Evolutionary conservation across 352 stramenopile species (phyloP).

Genomic region (Pythium monospermum): DNA sequence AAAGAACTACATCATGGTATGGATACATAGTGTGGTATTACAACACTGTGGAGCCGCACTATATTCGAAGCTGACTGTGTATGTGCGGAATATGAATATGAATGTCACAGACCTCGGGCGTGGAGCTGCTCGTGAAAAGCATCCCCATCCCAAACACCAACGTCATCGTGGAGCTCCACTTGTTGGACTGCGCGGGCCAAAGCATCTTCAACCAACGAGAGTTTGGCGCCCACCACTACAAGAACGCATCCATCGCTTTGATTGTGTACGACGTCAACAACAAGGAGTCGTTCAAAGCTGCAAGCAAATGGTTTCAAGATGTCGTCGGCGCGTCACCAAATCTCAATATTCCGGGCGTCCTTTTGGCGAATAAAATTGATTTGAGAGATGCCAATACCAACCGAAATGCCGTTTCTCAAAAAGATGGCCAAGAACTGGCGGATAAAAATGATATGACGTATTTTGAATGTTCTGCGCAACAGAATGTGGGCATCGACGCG

Average conservation of each 20-base stretch:
- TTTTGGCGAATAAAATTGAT: constrained; percentile 79
- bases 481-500: constrained; percentile 67
- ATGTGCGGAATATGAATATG: background rate
- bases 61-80: background rate
- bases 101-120: constrained; percentile 67
- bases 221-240: constrained; percentile 81
- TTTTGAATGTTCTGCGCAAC: constrained; percentile 77
- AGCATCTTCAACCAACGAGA: constrained; percentile 94
- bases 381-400: constrained; percentile 74
- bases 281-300: constrained; percentile 84
- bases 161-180: constrained; percentile 89
- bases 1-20: constrained; percentile 94
- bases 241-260: constrained; percentile 68
- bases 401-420: constrained; percentile 58
- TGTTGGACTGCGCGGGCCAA: constrained; percentile 92
- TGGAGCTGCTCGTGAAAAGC: constrained; percentile 89
- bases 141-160: constrained; percentile 88
- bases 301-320: constrained; percentile 79
- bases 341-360: constrained; percentile 67
- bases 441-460: constrained; percentile 77
- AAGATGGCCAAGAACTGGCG: constrained; percentile 67
- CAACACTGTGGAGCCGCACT: too few relatives aligned
- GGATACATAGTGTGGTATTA: background rate
- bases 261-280: constrained; percentile 85
- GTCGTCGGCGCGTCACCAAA: constrained; percentile 65